Evolutionary conservation across 768 basidiomycete genomes (phyloP).

Genomic region (Jaapia argillacea): DNA sequence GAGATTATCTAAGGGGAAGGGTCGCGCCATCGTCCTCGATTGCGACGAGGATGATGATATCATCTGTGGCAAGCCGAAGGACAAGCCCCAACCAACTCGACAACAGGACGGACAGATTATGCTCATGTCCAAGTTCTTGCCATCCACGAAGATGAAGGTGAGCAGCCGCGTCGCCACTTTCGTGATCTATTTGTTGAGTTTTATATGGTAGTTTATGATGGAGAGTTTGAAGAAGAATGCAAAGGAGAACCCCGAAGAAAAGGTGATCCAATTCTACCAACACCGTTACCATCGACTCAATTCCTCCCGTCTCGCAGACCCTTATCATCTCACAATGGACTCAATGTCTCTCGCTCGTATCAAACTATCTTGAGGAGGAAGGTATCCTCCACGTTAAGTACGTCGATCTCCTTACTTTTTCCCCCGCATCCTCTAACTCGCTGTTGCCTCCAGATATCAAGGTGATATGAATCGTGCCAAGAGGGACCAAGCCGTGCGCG

Average conservation of each 20-base stretch:
- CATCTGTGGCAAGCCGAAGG: conserved; percentile 25
- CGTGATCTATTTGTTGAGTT: not conserved
- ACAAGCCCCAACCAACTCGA: conserved; percentile 15
- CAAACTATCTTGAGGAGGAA: conserved; percentile 44
- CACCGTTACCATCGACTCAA: conserved; percentile 1
- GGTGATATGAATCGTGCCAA: conserved; percentile 45
- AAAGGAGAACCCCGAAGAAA: conserved; percentile 46
- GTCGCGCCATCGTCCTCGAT: conserved; percentile 29
- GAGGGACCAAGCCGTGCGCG: conserved; percentile 43
- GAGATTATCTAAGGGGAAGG: conserved; percentile 28
- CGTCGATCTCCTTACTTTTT: conserved; percentile 6
- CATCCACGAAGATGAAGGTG: conserved; percentile 72
- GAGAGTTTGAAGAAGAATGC: conserved; percentile 35
- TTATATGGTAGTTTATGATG: conserved; percentile 42
- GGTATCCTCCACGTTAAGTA: conserved; percentile 47
- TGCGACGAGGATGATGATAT: conserved; percentile 30
- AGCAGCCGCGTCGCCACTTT: conserved; percentile 5
- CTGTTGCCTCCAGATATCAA: conserved; percentile 33
- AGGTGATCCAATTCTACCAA: conserved; percentile 28
- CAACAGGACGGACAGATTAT: conserved; percentile 25
- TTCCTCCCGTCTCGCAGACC: conserved; percentile 24
- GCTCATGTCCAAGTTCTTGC: conserved; percentile 45
- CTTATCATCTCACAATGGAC: conserved; percentile 70
- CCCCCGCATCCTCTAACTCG: not conserved
- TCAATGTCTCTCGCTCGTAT: conserved; percentile 51